Evolutionary conservation across 2,329 filamentous ascomycete genomes (phyloP).

Genomic region (Aspergillus transmontanensis): DNA sequence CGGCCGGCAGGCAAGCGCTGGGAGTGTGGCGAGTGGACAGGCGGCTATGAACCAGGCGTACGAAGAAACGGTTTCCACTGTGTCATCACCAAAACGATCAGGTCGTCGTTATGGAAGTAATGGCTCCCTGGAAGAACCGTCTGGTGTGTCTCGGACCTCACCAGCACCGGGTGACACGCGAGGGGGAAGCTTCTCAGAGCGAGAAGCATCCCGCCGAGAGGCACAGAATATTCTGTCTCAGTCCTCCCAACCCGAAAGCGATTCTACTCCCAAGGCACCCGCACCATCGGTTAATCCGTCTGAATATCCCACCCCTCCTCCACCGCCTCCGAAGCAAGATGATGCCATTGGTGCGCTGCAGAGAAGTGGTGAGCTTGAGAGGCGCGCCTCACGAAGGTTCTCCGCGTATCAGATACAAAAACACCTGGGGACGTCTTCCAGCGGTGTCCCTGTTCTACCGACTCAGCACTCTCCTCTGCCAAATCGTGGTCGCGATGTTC

Average conservation of each 20-base stretch:
- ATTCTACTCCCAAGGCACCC: conserved; percentile 38
- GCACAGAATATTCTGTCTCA: conserved; percentile 48
- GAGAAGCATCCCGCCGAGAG: conserved; percentile 44
- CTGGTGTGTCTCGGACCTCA: conserved; percentile 28
- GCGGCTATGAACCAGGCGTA: conserved; percentile 49
- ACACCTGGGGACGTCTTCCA: conserved; percentile 78
- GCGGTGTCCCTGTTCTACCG: conserved; percentile 83
- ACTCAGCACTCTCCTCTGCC: conserved; percentile 57
- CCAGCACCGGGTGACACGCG: conserved; percentile 32
- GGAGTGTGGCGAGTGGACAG: conserved; percentile 49
- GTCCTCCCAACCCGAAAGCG: conserved; percentile 70
- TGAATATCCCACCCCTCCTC: conserved; percentile 69
- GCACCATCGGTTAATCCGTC: conserved; percentile 29
- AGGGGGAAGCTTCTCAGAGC: conserved; percentile 37
- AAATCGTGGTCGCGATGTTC: conserved; percentile 73
- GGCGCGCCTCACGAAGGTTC: conserved; percentile 88
- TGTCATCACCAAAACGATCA: conserved; percentile 37
- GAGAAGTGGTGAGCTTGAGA: conserved; percentile 86
- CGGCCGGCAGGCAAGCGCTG: conserved; percentile 49
- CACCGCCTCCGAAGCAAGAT: conserved; percentile 79
- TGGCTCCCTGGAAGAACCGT: conserved; percentile 40
- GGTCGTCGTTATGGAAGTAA: conserved; percentile 42
- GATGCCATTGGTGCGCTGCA: conserved; percentile 91
- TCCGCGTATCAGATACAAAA: conserved; percentile 97
- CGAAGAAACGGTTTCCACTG: conserved; percentile 38